phyloP scores from a whole-genome alignment of 768 basidiomycete genomes.

The Stropharia rugosoannulata region DNA sequence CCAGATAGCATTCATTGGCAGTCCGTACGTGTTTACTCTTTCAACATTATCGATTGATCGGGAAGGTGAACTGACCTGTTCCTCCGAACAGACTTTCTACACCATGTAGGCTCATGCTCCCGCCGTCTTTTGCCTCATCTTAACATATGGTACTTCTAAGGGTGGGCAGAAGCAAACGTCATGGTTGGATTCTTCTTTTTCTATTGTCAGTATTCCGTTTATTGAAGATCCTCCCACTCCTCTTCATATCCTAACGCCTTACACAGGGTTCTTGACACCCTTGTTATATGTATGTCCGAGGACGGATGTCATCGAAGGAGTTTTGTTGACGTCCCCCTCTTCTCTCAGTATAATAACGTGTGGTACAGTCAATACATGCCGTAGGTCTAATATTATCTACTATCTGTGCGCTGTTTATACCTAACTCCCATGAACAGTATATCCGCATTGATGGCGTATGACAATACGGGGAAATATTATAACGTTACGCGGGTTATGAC shows the following conservation, averaged over 20 bases:
- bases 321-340: background rate
- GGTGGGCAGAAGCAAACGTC: constrained; percentile 80
- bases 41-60: background rate
- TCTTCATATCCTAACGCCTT: constrained; percentile 4
- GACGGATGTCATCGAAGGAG: background rate
- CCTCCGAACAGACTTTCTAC: constrained; percentile 39
- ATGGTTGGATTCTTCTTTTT: constrained; percentile 61
- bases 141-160: constrained; percentile 23
- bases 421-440: constrained; percentile 20
- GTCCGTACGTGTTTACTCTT: constrained; percentile 43
- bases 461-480: constrained; percentile 53
- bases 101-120: constrained; percentile 34
- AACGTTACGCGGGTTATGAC: constrained; percentile 42
- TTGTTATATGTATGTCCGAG: constrained; percentile 39
- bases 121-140: constrained; percentile 8
- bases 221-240: background rate
- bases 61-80: background rate
- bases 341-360: constrained; percentile 44
- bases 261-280: constrained; percentile 48
- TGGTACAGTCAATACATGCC: constrained; percentile 62
- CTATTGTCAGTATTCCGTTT: constrained; percentile 46
- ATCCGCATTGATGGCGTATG: constrained; percentile 53
- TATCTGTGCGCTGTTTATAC: background rate
- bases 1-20: constrained; percentile 69
- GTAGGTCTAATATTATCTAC: constrained; percentile 28